Evolutionary conservation across 352 stramenopile genomes (phyloP), one percentile per base, ranked within the genome.

Genomic region (Sclerospora graminicola): DNA sequence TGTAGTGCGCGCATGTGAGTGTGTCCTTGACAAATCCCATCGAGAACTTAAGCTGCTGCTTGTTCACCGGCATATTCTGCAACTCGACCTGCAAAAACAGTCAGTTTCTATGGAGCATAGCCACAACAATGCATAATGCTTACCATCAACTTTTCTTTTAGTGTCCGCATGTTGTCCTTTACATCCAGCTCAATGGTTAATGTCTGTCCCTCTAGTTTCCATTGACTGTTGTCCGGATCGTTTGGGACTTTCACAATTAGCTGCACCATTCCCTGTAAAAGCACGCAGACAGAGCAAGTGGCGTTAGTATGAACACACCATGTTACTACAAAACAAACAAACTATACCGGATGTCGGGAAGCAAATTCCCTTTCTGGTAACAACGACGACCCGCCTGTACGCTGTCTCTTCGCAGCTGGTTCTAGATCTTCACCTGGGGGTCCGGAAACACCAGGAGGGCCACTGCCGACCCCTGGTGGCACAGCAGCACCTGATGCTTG

Each of bases 31-130:
- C 66, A 46, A 98, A 98, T 4, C 85, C 89, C 46, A 76, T 68
- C 5, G 81, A 53, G 15, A 77, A 80, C 59, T 96, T 97, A 14
- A 98, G 57, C 63, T 98, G 92, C 64, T 97, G 89, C 58, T 98
- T 98, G 69, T 97, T 97, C 23, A 88, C 55, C 4, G 89, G 89
- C 89, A 98, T 98, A 6, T 69, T 76, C 27, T 83, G 77, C 29
- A 97, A 59, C 34, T 95, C 62, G 3, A 49, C 46, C 75, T 87
- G 36, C 13, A 16, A 45, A 8, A 32, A 41, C 5, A 6, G 11
- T 27, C 5, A 32, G 18, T 26, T 20, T 35, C 8, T 23, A 38
- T 26, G n/a, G 6, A 39, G 14, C 8, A 45, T n/a, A 16, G 20
- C 13, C n/a, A 28, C 29, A 35, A 28, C 31, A 13, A 31, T 14